These are phyloP conservation scores for Phialophora expanda DNA, from an alignment of 2,329 filamentous ascomycete species.

Conservation along the genomic window DNA sequence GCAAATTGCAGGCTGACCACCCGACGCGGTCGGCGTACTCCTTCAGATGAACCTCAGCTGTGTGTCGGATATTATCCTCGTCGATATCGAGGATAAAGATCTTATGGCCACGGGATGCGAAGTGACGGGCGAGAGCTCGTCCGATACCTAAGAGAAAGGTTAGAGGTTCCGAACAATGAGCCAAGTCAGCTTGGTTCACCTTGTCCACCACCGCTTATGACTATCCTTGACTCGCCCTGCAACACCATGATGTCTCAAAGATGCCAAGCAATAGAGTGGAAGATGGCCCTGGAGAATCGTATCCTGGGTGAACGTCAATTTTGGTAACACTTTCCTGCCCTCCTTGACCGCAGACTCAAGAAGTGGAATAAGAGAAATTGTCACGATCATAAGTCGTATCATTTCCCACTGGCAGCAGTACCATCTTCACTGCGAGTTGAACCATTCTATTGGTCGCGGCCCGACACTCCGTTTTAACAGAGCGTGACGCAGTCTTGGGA, in stretches of 20 bases:
- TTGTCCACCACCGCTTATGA: not conserved
- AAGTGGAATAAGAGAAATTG: not conserved
- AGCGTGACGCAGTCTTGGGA: not conserved
- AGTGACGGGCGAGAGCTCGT: slow-evolving; percentile 51
- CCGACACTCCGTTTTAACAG: not conserved
- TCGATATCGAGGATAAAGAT: slow-evolving; percentile 55
- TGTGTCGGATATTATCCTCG: slow-evolving; percentile 48
- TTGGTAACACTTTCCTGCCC: not conserved
- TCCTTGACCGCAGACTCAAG: not conserved
- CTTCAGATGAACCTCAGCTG: slow-evolving; percentile 43
- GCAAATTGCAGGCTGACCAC: slow-evolving; percentile 52
- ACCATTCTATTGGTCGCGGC: not conserved
- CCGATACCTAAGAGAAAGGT: slow-evolving; percentile 48
- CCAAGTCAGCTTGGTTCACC: not conserved
- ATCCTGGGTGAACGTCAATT: not conserved
- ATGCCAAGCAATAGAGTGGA: not conserved
- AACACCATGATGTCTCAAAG: not conserved
- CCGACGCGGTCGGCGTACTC: slow-evolving; percentile 43
- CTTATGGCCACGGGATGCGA: slow-evolving; percentile 50
- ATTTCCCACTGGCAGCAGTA: not conserved
- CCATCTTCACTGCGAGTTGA: not conserved
- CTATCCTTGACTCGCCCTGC: not conserved
- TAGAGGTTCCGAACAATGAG: not conserved
- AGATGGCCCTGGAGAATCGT: not conserved
- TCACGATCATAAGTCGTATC: not conserved